These are phyloP conservation scores for Tetratostichococcus sp. DNA, from an alignment of 139 green algal genomes.

Conservation along the genomic window DNA sequence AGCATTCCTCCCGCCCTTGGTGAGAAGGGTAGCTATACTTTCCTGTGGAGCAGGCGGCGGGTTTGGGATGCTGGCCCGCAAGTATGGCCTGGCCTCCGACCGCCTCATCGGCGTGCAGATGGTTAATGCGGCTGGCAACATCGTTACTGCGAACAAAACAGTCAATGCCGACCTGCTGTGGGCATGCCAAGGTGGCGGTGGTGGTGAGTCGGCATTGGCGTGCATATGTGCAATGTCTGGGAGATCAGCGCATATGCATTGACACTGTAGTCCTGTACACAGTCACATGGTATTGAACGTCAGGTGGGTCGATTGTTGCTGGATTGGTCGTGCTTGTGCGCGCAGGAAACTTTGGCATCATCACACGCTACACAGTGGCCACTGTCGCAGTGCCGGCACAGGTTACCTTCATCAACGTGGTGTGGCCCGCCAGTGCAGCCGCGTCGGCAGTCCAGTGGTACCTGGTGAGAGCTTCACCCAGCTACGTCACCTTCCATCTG, in stretches of 20 bases:
- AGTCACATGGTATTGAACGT: no score
- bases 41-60: slow-evolving; percentile 10
- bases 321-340: not conserved
- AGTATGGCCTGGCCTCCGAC: slow-evolving; percentile 8
- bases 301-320: no score
- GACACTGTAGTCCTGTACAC: no score
- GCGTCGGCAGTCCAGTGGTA: not conserved
- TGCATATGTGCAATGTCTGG: not conserved
- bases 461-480: not conserved
- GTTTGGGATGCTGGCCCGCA: slow-evolving; percentile 7
- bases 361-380: not conserved
- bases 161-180: slow-evolving; percentile 6
- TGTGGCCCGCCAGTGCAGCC: not conserved
- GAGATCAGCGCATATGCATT: no score
- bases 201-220: not conserved
- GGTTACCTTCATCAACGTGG: not conserved
- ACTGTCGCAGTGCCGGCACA: not conserved
- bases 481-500: no score
- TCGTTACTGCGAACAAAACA: not conserved
- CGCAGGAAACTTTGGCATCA: not conserved
- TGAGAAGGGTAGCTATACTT: not conserved
- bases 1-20: not conserved
- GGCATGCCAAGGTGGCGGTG: slow-evolving; percentile 8
- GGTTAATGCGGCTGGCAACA: not conserved
- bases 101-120: slow-evolving; percentile 1